phyloP scores from a whole-genome alignment of 768 basidiomycete species.

The Flagelloscypha sp. region DNA sequence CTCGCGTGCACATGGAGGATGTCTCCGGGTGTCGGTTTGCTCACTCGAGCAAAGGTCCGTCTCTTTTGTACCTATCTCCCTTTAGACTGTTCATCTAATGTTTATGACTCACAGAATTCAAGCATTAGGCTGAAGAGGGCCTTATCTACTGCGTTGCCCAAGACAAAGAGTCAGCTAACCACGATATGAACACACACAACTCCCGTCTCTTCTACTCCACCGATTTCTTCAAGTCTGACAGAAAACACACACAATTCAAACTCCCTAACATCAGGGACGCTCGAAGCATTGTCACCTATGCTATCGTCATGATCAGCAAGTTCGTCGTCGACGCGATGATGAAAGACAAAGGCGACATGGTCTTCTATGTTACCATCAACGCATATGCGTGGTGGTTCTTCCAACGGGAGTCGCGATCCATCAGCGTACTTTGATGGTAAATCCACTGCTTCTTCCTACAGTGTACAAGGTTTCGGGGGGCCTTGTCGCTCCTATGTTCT shows the following conservation, averaged over 20 bases:
- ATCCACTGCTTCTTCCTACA: too few relatives aligned
- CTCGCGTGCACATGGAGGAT: conserved; percentile 55
- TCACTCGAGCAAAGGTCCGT: conserved; percentile 69
- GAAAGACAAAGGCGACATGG: conserved; percentile 75
- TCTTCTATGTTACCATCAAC: conserved; percentile 81
- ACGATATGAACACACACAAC: conserved; percentile 38
- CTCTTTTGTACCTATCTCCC: too few relatives aligned
- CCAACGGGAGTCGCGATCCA: too few relatives aligned
- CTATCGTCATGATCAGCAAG: conserved; percentile 87
- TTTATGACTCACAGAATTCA: too few relatives aligned
- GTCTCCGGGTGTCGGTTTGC: conserved; percentile 83
- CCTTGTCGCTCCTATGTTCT: too few relatives aligned
- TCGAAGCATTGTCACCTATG: conserved; percentile 82
- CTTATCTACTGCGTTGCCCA: conserved; percentile 88
- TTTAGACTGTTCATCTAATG: too few relatives aligned
- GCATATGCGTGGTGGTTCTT: conserved; percentile 80
- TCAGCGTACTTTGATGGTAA: too few relatives aligned
- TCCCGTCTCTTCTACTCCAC: conserved; percentile 74
- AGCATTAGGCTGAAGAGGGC: conserved; percentile 62
- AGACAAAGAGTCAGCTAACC: conserved; percentile 47
- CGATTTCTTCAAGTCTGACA: conserved; percentile 70
- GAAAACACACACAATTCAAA: conserved; percentile 69
- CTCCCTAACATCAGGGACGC: conserved; percentile 82
- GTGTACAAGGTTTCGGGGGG: too few relatives aligned
- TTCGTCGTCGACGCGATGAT: conserved; percentile 87